phyloP scores from a whole-genome alignment of 2,329 filamentous ascomycete genomes.

The Colletotrichum ledebouriae region DNA sequence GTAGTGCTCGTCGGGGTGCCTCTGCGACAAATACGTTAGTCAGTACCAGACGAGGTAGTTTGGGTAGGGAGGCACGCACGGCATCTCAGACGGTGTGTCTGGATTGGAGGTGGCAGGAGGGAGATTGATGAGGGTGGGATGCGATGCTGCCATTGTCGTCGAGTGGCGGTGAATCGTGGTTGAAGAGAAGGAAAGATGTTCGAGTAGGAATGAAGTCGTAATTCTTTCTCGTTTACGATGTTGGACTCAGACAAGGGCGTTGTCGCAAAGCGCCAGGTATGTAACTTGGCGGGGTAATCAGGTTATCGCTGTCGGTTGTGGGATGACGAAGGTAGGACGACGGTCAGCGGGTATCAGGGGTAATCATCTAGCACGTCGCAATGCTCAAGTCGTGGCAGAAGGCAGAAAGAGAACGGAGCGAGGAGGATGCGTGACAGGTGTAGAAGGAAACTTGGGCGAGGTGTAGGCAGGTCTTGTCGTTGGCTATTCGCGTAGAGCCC shows the following conservation, averaged over 20 bases:
- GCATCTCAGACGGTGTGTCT: slow-evolving; percentile 89
- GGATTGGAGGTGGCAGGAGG: slow-evolving; percentile 86
- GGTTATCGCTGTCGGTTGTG: slow-evolving; percentile 5
- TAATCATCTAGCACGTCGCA: neutral
- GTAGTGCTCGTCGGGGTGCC: slow-evolving; percentile 94
- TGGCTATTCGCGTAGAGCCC: slow-evolving; percentile 10
- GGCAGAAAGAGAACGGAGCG: neutral
- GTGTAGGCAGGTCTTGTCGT: neutral
- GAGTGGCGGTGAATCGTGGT: slow-evolving; percentile 5
- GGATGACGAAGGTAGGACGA: neutral
- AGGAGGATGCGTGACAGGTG: neutral
- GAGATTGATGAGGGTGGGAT: slow-evolving; percentile 84
- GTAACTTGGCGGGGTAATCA: neutral
- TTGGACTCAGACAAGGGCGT: slow-evolving; percentile 7
- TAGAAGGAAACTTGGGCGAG: neutral
- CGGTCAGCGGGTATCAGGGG: neutral
- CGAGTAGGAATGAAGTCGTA: neutral
- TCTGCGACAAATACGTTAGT: slow-evolving; percentile 59
- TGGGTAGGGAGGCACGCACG: slow-evolving; percentile 69
- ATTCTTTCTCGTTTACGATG: neutral
- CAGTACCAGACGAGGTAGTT: slow-evolving; percentile 12
- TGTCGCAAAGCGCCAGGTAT: slow-evolving; percentile 18
- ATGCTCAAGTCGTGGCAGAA: neutral
- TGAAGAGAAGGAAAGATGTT: slow-evolving; percentile 17
- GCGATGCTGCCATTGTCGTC: slow-evolving; percentile 54